phyloP scores from a whole-genome alignment of 225 moss, liverwort and hornwort genomes.

The Climacium dendroides region DNA sequence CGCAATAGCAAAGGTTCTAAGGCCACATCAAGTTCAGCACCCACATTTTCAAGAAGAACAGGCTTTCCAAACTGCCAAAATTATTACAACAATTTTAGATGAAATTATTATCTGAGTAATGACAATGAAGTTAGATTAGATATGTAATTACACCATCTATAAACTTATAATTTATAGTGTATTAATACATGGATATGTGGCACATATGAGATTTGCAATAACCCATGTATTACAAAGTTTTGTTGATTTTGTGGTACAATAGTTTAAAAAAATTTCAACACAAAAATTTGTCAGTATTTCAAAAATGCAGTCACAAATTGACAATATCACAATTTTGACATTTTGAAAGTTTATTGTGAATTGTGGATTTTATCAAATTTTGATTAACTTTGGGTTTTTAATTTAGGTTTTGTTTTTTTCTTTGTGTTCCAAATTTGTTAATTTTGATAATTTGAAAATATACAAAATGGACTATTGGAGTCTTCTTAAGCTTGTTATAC shows the following conservation, averaged over 20 bases:
- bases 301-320: not conserved
- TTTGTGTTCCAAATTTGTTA: not conserved
- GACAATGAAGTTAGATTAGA: not conserved
- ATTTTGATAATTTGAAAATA: not conserved
- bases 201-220: too few species aligned
- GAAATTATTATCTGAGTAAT: not conserved
- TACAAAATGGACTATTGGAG: not conserved
- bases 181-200: not conserved
- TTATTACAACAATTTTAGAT: not conserved
- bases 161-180: not conserved
- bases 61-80: slow-evolving; percentile 58
- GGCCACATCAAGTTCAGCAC: slow-evolving; percentile 69
- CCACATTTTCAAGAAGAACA: slow-evolving; percentile 67
- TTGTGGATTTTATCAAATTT: not conserved
- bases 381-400: not conserved
- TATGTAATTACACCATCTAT: too few species aligned
- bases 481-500: not conserved
- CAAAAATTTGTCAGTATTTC: too few species aligned
- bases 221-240: not conserved
- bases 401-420: not conserved
- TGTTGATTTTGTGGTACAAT: not conserved
- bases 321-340: not conserved
- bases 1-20: slow-evolving; percentile 62
- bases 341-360: not conserved
- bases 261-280: too few species aligned